Evolutionary conservation across 1,284 basidiomycete species (phyloP), one percentile per base, ranked within the genome.

Genomic region (Trichosporon sp.): DNA sequence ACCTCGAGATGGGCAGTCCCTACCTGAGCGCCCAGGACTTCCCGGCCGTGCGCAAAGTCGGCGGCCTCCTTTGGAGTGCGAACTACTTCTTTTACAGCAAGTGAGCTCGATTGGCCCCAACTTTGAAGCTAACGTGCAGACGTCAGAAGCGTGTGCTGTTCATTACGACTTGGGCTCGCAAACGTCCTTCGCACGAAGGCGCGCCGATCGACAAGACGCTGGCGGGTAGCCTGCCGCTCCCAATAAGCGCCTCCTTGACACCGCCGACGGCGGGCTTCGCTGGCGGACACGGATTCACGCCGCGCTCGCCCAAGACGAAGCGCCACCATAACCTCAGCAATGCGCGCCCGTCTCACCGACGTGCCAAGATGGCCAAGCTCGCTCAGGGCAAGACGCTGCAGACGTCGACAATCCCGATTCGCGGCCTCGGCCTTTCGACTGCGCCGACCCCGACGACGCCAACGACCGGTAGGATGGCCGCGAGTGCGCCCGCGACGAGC

Each of bases 61-160:
- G 93, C n/a, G 91, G 93, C 4, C 85, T 98, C 69, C 86, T 98
- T 6, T 98, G 95, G 96, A 94, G 92, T 38, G 95, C 93, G 15
- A 94, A 98, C 81, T 97, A 94, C 89, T 98, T 99, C 86, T 97
- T 99, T 86, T 87, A 95, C 80, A 97, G 95, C 85, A 88, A 91
- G 79, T 96, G 93, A 77, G 83, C 84, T n/a, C n/a, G n/a, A n/a
- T n/a, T n/a, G n/a, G 29, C 7, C 0, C 3, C 25, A 18, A 15
- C 3, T 58, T 42, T 7, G 4, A 21, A 13, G 13, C 65, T 51
- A 31, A 62, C 65, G 62, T 34, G 21, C 63, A 82, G 82, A 66
- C 80, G 81, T 80, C 85, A 90, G 84, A 98, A 97, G 85, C 89
- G 96, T 23, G 90, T 99, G 76, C 83, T 99, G 64, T 98, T 97